phyloP scores from a whole-genome alignment of 2,329 filamentous ascomycete species.

The Ascochyta pisi region DNA sequence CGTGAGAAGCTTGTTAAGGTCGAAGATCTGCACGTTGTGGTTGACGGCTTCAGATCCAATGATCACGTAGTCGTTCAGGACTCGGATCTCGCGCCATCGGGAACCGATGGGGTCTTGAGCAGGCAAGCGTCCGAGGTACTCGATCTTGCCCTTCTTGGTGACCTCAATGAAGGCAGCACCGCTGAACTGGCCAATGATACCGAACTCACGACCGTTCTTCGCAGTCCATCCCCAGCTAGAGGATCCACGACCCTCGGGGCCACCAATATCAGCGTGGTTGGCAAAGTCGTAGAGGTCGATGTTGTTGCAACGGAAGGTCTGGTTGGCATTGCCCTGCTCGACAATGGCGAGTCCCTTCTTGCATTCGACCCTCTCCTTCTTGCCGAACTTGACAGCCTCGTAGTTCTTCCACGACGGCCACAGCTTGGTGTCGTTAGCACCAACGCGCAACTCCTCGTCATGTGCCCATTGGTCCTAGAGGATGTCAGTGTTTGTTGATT shows the following conservation, averaged over 20 bases:
- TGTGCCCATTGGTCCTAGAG: constrained; percentile 31
- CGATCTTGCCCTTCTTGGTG: constrained; percentile 56
- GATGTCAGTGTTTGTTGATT: not conserved
- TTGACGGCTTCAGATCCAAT: constrained; percentile 55
- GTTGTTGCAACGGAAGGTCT: constrained; percentile 38
- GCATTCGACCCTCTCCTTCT: constrained; percentile 30
- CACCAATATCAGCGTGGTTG: constrained; percentile 61
- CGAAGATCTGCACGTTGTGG: constrained; percentile 58
- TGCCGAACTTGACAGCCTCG: constrained; percentile 18
- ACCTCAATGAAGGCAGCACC: constrained; percentile 62
- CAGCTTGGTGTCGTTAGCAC: constrained; percentile 15
- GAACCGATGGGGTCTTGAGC: constrained; percentile 50
- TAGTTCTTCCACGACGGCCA: constrained; percentile 32
- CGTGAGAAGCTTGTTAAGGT: constrained; percentile 56
- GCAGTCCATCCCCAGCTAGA: constrained; percentile 62
- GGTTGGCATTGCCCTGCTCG: constrained; percentile 31
- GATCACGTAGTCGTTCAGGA: constrained; percentile 54
- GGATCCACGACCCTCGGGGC: constrained; percentile 49
- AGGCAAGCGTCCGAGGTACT: constrained; percentile 61
- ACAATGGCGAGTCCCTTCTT: constrained; percentile 33
- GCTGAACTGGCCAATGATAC: constrained; percentile 61
- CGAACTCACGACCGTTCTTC: constrained; percentile 60
- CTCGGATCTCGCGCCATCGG: constrained; percentile 61
- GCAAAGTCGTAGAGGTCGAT: constrained; percentile 65
- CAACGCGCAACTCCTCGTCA: constrained; percentile 21